These are phyloP conservation scores for Lasiosphaeriaceae sp. DNA, from an alignment of 495 filamentous ascomycete species.

Conservation along the genomic window DNA sequence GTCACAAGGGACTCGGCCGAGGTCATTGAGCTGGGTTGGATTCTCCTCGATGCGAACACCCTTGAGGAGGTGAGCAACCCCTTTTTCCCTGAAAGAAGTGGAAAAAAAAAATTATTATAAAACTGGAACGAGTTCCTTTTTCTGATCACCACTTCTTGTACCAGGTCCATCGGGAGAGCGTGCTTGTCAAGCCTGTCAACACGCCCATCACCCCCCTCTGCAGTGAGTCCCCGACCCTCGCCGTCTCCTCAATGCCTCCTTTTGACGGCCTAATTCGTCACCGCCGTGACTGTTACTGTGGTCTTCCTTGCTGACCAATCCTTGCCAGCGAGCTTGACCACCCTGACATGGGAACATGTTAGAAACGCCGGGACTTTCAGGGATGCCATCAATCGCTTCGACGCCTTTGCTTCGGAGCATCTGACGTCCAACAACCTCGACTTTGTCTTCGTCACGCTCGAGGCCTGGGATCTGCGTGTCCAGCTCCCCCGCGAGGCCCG, in stretches of 20 bases:
- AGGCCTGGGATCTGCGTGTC: slow-evolving; percentile 97
- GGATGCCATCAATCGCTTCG: slow-evolving; percentile 92
- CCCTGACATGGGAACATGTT: slow-evolving; percentile 98
- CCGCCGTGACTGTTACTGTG: neutral
- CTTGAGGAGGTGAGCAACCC: slow-evolving; percentile 74
- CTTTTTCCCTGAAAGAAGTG: neutral
- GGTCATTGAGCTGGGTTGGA: slow-evolving; percentile 98
- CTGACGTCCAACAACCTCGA: slow-evolving; percentile 80
- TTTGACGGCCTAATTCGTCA: slow-evolving; percentile 9
- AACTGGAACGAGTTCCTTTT: neutral
- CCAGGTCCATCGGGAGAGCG: slow-evolving; percentile 89
- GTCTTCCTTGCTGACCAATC: slow-evolving; percentile 19
- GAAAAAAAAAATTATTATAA: slow-evolving; percentile 1
- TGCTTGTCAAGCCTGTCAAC: slow-evolving; percentile 96
- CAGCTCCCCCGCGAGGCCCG: slow-evolving; percentile 95
- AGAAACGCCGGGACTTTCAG: slow-evolving; percentile 93
- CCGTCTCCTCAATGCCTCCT: slow-evolving; percentile 1
- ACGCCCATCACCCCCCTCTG: slow-evolving; percentile 97
- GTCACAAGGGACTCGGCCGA: slow-evolving; percentile 98
- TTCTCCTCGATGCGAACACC: slow-evolving; percentile 83
- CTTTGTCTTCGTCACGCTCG: slow-evolving; percentile 96
- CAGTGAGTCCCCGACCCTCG: slow-evolving; percentile 66
- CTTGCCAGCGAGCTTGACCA: slow-evolving; percentile 83
- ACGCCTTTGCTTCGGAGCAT: slow-evolving; percentile 86
- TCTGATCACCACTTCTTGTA: neutral